These are phyloP conservation scores for Parasitella parasitica DNA, from an alignment of 371 early-diverging fungal species.

Conservation along the genomic window DNA sequence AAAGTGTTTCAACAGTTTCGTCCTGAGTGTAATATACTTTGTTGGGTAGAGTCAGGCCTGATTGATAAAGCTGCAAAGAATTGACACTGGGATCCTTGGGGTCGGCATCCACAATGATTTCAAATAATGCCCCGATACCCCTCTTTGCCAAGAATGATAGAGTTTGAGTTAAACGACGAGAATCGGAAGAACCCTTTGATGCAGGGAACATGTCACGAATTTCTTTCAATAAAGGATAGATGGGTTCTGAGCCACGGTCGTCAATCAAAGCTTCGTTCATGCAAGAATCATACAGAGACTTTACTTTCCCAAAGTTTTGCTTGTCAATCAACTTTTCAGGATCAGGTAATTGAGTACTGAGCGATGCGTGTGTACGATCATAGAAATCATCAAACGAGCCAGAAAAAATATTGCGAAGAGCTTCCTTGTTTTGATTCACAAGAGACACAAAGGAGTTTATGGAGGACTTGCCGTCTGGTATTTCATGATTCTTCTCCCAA, in stretches of 20 bases:
- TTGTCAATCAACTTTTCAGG: slow-evolving; percentile 39
- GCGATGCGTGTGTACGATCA: slow-evolving; percentile 8
- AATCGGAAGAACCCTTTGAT: neutral
- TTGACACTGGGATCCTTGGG: slow-evolving; percentile 46
- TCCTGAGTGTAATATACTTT: slow-evolving; percentile 58
- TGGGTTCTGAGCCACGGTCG: slow-evolving; percentile 45
- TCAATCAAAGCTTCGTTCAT: slow-evolving; percentile 56
- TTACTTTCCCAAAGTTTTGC: slow-evolving; percentile 52
- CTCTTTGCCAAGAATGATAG: slow-evolving; percentile 14
- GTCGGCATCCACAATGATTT: slow-evolving; percentile 36
- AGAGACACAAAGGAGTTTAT: slow-evolving; percentile 34
- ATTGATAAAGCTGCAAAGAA: slow-evolving; percentile 44
- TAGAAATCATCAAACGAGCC: slow-evolving; percentile 41
- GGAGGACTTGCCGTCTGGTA: slow-evolving; percentile 52
- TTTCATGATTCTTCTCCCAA: slow-evolving; percentile 45
- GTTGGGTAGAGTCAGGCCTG: slow-evolving; percentile 57
- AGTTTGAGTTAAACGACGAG: slow-evolving; percentile 16
- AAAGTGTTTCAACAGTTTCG: slow-evolving; percentile 26
- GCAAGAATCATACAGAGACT: slow-evolving; percentile 51
- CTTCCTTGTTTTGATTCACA: slow-evolving; percentile 57
- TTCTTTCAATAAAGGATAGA: slow-evolving; percentile 40
- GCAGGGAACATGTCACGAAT: slow-evolving; percentile 26
- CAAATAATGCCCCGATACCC: slow-evolving; percentile 14
- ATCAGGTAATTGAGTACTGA: slow-evolving; percentile 22
- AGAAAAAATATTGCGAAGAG: slow-evolving; percentile 51